These are phyloP conservation scores for Aspergillus mulundensis DNA, from an alignment of 495 filamentous ascomycete species.

Conservation along the genomic window DNA sequence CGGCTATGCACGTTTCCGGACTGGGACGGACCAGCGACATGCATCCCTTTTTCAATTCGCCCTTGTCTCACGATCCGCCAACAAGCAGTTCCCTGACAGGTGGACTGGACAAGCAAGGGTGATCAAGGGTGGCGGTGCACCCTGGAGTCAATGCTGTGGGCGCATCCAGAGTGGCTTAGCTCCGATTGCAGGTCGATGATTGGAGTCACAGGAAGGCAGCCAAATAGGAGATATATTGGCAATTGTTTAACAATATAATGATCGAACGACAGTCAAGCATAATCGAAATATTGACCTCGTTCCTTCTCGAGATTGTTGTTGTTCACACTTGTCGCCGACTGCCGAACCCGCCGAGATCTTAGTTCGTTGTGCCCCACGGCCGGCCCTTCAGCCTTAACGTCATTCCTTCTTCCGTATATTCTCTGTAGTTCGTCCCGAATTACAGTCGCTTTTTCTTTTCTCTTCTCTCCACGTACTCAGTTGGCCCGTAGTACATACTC, in stretches of 20 bases:
- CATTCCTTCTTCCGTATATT: conserved; percentile 14
- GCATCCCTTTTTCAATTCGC: neutral
- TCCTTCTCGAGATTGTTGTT: neutral
- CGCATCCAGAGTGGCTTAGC: conserved; percentile 9
- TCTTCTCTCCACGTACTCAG: neutral
- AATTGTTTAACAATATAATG: neutral
- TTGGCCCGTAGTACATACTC: conserved; percentile 1
- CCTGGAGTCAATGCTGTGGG: neutral
- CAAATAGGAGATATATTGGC: neutral
- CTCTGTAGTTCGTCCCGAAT: conserved; percentile 8
- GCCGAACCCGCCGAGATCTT: conserved; percentile 12
- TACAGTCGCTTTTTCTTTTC: neutral
- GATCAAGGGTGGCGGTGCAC: conserved; percentile 14
- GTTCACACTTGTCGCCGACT: neutral
- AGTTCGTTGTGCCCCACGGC: conserved; percentile 10
- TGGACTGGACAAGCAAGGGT: neutral
- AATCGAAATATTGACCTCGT: neutral
- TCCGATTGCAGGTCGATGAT: neutral
- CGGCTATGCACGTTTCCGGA: conserved; percentile 2
- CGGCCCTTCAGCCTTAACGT: conserved; percentile 18
- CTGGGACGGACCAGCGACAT: conserved; percentile 1
- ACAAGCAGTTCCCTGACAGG: neutral
- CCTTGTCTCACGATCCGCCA: neutral
- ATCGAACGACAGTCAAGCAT: neutral
- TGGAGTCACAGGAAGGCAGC: neutral